A percentile compares a stretch with the other conserved stretches of the same genome.
These are phyloP conservation scores for Penicillium sp. DNA, from an alignment of 2,329 filamentous ascomycete species.

Conservation along the genomic window DNA sequence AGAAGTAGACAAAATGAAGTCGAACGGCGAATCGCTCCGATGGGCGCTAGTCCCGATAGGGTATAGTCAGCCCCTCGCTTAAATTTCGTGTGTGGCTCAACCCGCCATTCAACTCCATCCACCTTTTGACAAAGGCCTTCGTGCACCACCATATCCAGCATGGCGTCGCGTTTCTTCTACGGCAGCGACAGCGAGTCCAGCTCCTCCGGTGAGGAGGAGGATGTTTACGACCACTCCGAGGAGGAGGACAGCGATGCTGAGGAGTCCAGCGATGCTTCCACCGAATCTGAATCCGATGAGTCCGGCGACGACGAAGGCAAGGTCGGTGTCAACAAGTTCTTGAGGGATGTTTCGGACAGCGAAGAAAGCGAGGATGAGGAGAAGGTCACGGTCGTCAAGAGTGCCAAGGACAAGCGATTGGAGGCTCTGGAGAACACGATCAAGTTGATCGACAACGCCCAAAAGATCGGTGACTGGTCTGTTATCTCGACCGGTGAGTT, in stretches of 20 bases:
- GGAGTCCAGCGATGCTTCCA: slow-evolving; percentile 54
- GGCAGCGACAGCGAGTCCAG: slow-evolving; percentile 95
- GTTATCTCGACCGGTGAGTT: slow-evolving; percentile 78
- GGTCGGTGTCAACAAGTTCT: slow-evolving; percentile 75
- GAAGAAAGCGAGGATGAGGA: slow-evolving; percentile 84
- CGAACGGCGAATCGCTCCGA: slow-evolving; percentile 1
- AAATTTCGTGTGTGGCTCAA: slow-evolving; percentile 44
- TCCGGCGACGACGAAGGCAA: slow-evolving; percentile 54
- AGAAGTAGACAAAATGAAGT: not conserved
- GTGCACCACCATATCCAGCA: slow-evolving; percentile 39
- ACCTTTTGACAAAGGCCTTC: slow-evolving; percentile 25
- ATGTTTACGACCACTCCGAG: slow-evolving; percentile 73
- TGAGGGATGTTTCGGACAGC: slow-evolving; percentile 71
- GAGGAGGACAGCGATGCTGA: slow-evolving; percentile 55
- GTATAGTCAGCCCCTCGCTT: slow-evolving; percentile 42
- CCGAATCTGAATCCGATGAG: slow-evolving; percentile 51
- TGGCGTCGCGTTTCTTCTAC: slow-evolving; percentile 96
- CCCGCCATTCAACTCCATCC: slow-evolving; percentile 21
- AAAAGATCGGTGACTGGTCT: slow-evolving; percentile 97
- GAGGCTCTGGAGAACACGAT: slow-evolving; percentile 91
- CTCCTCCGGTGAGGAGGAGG: slow-evolving; percentile 86
- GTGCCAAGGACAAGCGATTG: slow-evolving; percentile 93
- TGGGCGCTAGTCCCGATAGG: slow-evolving; percentile 26
- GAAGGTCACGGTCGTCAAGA: slow-evolving; percentile 81
- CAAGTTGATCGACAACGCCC: slow-evolving; percentile 87